phyloP scores from a whole-genome alignment of 2,329 filamentous ascomycete species.

The Fusarium longipes region DNA sequence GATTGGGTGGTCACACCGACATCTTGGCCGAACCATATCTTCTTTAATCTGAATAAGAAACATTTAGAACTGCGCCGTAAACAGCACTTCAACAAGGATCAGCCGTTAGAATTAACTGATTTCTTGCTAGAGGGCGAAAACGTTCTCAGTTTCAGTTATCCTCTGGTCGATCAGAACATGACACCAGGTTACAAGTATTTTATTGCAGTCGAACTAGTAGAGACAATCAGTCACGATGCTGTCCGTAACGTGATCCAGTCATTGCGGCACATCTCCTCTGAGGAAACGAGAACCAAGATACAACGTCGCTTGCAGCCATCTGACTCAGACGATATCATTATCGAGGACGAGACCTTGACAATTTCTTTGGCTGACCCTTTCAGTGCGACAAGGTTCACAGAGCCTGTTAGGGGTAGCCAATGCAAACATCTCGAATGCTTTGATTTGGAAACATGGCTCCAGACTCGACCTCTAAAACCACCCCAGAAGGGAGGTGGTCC shows the following conservation, averaged over 20 bases:
- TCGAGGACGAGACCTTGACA: conserved; percentile 65
- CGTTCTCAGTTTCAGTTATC: conserved; percentile 64
- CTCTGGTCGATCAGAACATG: conserved; percentile 44
- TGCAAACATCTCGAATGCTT: conserved; percentile 91
- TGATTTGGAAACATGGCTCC: conserved; percentile 84
- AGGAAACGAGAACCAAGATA: conserved; percentile 68
- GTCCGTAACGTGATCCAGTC: conserved; percentile 56
- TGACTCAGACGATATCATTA: conserved; percentile 68
- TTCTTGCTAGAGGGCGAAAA: conserved; percentile 70
- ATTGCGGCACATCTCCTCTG: conserved; percentile 54
- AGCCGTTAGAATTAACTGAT: conserved; percentile 79
- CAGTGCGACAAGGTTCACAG: conserved; percentile 70
- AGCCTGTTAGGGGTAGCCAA: conserved; percentile 74
- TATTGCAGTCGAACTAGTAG: conserved; percentile 77
- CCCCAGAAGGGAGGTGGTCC: conserved; percentile 25
- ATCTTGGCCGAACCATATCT: conserved; percentile 77
- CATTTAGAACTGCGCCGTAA: conserved; percentile 72
- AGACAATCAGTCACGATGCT: conserved; percentile 61
- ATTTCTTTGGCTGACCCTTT: conserved; percentile 76
- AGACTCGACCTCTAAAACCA: conserved; percentile 67
- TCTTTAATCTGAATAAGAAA: conserved; percentile 73
- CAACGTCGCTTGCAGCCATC: conserved; percentile 56
- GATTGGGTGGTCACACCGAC: conserved; percentile 74
- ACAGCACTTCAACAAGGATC: conserved; percentile 77
- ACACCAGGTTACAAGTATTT: conserved; percentile 56